These are phyloP conservation scores for Sporothrix brasiliensis DNA, from an alignment of 2,329 filamentous ascomycete species.

Conservation along the genomic window DNA sequence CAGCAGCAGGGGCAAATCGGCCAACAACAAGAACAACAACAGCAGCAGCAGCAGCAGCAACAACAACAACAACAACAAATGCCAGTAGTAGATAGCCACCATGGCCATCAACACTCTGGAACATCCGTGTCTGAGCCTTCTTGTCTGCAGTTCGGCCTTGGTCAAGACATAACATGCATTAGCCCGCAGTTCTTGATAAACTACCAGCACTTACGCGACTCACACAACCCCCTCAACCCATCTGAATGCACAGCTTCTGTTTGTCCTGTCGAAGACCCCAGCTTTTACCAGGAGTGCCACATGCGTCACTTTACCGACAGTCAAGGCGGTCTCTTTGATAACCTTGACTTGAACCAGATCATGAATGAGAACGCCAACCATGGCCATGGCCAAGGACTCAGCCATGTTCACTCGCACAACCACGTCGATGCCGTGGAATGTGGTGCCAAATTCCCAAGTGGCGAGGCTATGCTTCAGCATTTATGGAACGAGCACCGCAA, in stretches of 20 bases:
- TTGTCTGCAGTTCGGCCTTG: constrained; percentile 27
- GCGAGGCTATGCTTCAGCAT: constrained; percentile 37
- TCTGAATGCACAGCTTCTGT: constrained; percentile 31
- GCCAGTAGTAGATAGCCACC: constrained; percentile 6
- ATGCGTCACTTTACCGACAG: constrained; percentile 29
- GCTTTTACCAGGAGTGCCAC: constrained; percentile 37
- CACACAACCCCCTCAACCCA: constrained; percentile 36
- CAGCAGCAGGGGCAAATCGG: not conserved
- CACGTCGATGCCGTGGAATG: constrained; percentile 32
- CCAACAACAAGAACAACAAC: constrained; percentile 15
- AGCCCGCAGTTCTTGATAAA: constrained; percentile 37
- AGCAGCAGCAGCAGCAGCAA: constrained; percentile 9
- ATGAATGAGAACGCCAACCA: constrained; percentile 14
- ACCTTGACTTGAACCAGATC: constrained; percentile 30
- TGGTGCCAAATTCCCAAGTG: constrained; percentile 36
- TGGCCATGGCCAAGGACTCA: constrained; percentile 1
- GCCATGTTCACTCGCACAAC: constrained; percentile 20
- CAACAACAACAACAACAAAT: constrained; percentile 19
- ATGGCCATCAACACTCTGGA: constrained; percentile 14
- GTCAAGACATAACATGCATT: constrained; percentile 34
- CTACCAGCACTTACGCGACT: constrained; percentile 35
- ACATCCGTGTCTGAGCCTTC: constrained; percentile 2
- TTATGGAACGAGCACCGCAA: constrained; percentile 34
- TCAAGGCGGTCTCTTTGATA: constrained; percentile 30
- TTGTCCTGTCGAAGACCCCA: constrained; percentile 37